Conservation (phyloP, 257 asterid species). For the Oldenlandia corymbosa region DNA sequence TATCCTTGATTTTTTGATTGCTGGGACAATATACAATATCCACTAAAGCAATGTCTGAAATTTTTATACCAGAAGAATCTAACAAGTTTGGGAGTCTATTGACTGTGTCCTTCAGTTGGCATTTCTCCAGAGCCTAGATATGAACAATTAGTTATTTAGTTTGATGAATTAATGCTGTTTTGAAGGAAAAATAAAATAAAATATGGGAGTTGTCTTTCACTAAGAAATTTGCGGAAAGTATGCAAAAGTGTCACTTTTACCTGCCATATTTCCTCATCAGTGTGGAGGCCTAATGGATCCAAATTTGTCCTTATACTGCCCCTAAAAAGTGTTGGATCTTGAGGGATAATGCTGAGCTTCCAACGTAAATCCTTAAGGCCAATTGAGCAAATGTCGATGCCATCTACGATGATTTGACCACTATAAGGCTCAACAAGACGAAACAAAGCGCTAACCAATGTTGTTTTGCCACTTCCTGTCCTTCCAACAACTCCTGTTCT, state of each 20-base stretch:
- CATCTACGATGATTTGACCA: constrained; percentile 54
- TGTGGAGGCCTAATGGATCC: constrained; percentile 65
- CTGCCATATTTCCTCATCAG: constrained; percentile 79
- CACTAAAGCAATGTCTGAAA: not conserved
- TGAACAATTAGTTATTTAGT: not conserved
- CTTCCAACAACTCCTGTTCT: constrained; percentile 79
- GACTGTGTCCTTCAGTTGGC: constrained; percentile 66
- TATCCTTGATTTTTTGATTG: too few species aligned
- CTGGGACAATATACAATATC: too few species aligned
- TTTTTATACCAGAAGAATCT: constrained; percentile 53
- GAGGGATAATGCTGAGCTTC: constrained; percentile 79
- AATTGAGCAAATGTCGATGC: constrained; percentile 55
- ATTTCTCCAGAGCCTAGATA: constrained; percentile 55
- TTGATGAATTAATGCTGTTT: not conserved
- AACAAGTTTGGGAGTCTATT: constrained; percentile 54
- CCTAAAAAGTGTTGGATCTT: constrained; percentile 77
- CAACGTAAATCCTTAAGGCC: constrained; percentile 66
- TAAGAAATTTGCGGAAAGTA: too few species aligned
- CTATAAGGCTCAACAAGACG: constrained; percentile 71
- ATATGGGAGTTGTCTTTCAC: too few species aligned
- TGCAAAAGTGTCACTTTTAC: constrained; percentile 18
- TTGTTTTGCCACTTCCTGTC: constrained; percentile 88
- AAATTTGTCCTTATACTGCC: constrained; percentile 66
- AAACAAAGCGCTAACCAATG: constrained; percentile 64
- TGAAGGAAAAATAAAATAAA: too few species aligned